These are phyloP conservation scores for Wickerhamomyces silvicola DNA, from an alignment of 805 yeast genomes.

Conservation along the genomic window DNA sequence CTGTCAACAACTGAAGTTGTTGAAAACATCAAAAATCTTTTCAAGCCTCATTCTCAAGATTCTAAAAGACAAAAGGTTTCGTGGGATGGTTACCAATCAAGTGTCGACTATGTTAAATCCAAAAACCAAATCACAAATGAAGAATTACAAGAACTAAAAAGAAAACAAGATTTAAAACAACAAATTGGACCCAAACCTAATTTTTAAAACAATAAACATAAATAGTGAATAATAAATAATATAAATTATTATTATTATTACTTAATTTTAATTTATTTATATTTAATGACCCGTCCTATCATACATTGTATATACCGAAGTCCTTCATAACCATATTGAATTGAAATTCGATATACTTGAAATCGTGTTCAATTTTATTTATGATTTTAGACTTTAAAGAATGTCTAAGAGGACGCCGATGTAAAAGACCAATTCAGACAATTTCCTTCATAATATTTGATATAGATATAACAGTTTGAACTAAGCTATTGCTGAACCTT, in stretches of 20 bases:
- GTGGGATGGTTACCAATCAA: conserved; percentile 30
- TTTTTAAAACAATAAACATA: not conserved
- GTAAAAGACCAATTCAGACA: no score
- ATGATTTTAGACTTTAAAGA: no score
- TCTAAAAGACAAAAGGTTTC: conserved; percentile 23
- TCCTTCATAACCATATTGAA: no score
- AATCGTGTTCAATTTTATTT: no score
- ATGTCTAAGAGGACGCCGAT: no score
- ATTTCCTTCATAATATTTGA: not conserved
- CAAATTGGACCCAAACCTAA: not conserved
- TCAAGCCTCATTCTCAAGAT: conserved; percentile 20
- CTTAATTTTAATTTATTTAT: no score
- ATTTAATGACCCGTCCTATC: no score
- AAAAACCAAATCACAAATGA: conserved; percentile 13
- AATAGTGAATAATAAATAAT: not conserved
- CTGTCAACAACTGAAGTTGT: conserved; percentile 53
- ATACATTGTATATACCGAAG: no score
- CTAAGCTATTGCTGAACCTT: not conserved
- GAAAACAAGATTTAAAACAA: conserved; percentile 8
- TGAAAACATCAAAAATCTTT: conserved; percentile 49
- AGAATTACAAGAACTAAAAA: conserved; percentile 20
- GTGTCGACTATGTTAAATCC: conserved; percentile 18
- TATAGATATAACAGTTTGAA: not conserved
- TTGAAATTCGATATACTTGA: no score
- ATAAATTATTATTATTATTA: no score